Evolutionary conservation across 2,329 filamentous ascomycete genomes (phyloP).

Genomic region (Catunica adiposa): DNA sequence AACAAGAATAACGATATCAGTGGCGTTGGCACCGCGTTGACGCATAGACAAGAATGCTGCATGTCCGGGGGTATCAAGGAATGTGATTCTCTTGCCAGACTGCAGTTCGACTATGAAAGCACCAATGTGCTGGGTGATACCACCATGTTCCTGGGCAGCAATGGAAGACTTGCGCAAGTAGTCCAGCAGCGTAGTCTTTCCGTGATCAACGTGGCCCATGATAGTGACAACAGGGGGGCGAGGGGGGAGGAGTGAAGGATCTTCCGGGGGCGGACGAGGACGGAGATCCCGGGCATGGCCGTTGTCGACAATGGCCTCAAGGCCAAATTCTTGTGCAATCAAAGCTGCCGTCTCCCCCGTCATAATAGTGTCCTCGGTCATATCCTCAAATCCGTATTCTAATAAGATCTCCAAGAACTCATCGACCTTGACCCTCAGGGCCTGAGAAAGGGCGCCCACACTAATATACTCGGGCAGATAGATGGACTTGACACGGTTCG

Average conservation of each 20-base stretch:
- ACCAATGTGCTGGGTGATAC: slow-evolving; percentile 96
- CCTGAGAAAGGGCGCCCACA: slow-evolving; percentile 62
- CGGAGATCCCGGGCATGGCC: slow-evolving; percentile 53
- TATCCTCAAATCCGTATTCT: slow-evolving; percentile 78
- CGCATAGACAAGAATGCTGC: slow-evolving; percentile 93
- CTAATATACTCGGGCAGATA: slow-evolving; percentile 82
- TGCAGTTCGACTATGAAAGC: slow-evolving; percentile 86
- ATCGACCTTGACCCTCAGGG: slow-evolving; percentile 53
- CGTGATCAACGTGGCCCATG: slow-evolving; percentile 98
- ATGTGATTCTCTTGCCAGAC: slow-evolving; percentile 79
- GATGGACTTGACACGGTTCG: slow-evolving; percentile 37
- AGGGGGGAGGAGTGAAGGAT: slow-evolving; percentile 48
- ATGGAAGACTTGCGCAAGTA: slow-evolving; percentile 86
- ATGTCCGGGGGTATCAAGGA: slow-evolving; percentile 91
- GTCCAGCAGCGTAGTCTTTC: slow-evolving; percentile 91
- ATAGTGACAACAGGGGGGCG: slow-evolving; percentile 93
- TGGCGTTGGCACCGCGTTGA: slow-evolving; percentile 85
- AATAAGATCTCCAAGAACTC: slow-evolving; percentile 60
- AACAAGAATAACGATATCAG: slow-evolving; percentile 89
- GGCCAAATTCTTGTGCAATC: slow-evolving; percentile 84
- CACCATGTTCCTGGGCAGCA: slow-evolving; percentile 79
- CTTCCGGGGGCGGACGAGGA: slow-evolving; percentile 50
- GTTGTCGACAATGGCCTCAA: slow-evolving; percentile 61
- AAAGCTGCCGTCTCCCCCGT: slow-evolving; percentile 81
- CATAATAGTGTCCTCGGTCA: slow-evolving; percentile 67